Percentiles rank a stretch among this genome's conserved stretches.
phyloP scores from a whole-genome alignment of 1,284 basidiomycete species.

The Ganoderma boninense region DNA sequence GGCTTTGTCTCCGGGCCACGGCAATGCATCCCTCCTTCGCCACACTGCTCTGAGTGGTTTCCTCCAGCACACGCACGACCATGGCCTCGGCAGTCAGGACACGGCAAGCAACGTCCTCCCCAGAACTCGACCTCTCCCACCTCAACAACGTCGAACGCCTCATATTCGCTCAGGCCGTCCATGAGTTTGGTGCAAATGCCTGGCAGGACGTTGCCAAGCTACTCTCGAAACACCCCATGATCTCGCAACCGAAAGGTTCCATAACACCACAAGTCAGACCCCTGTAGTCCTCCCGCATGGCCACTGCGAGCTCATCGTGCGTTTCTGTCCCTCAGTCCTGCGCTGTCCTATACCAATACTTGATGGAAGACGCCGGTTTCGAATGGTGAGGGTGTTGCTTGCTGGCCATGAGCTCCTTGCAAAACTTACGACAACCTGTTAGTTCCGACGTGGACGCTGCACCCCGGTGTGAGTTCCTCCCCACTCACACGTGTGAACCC shows the following conservation, averaged over 20 bases:
- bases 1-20: constrained; percentile 11
- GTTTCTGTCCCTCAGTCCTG: constrained; percentile 61
- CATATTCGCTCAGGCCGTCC: constrained; percentile 85
- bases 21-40: constrained; percentile 21
- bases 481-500: not conserved
- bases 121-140: constrained; percentile 31
- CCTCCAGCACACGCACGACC: not conserved
- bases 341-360: constrained; percentile 66
- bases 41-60: constrained; percentile 3
- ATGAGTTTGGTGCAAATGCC: constrained; percentile 80
- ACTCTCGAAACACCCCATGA: constrained; percentile 72
- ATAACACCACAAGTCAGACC: constrained; percentile 71
- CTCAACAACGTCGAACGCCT: constrained; percentile 71
- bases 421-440: constrained; percentile 16
- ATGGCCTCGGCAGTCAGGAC: constrained; percentile 24
- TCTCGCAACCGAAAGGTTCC: constrained; percentile 66
- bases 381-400: constrained; percentile 60
- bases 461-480: constrained; percentile 29
- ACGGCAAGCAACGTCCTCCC: constrained; percentile 21
- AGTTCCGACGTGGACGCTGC: constrained; percentile 34
- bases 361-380: constrained; percentile 74
- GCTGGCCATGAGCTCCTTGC: not conserved
- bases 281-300: constrained; percentile 15
- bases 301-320: constrained; percentile 25
- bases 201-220: constrained; percentile 77